Evolutionary conservation across 805 yeast genomes (phyloP).

Genomic region (Cyberlindnera xylosilytica): DNA sequence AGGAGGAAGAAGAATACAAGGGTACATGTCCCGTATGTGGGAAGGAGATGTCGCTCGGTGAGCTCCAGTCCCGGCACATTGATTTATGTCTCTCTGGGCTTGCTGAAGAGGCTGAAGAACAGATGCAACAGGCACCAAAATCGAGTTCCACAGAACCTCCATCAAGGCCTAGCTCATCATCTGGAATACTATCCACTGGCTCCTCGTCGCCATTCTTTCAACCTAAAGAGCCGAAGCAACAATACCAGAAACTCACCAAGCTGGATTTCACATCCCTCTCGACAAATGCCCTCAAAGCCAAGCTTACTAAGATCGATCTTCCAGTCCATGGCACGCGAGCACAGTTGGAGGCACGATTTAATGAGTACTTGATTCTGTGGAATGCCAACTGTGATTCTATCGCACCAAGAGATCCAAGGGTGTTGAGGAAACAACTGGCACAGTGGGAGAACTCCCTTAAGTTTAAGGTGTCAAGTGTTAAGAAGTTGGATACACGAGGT

Average conservation of each 20-base stretch:
- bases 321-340: conserved; percentile 61
- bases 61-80: conserved; percentile 54
- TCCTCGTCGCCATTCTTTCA: conserved; percentile 28
- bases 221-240: conserved; percentile 27
- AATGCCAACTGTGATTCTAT: conserved; percentile 78
- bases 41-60: conserved; percentile 45
- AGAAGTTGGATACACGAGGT: conserved; percentile 17
- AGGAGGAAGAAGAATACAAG: conserved; percentile 9
- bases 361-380: conserved; percentile 72
- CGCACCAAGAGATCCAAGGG: conserved; percentile 55
- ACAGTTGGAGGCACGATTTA: conserved; percentile 67
- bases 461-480: conserved; percentile 10
- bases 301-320: conserved; percentile 50
- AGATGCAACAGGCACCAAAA: conserved; percentile 3
- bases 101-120: no score
- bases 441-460: conserved; percentile 59
- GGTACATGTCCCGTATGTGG: conserved; percentile 67
- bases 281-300: conserved; percentile 57
- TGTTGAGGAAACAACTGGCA: conserved; percentile 50
- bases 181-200: background rate
- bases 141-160: conserved; percentile 13
- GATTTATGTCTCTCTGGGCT: conserved; percentile 48
- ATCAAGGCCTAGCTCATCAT: conserved; percentile 19
- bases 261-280: conserved; percentile 60
- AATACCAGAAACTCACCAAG: conserved; percentile 50